phyloP scores from a whole-genome alignment of 1,139 yeast species.

The Taiozyma sp. region DNA sequence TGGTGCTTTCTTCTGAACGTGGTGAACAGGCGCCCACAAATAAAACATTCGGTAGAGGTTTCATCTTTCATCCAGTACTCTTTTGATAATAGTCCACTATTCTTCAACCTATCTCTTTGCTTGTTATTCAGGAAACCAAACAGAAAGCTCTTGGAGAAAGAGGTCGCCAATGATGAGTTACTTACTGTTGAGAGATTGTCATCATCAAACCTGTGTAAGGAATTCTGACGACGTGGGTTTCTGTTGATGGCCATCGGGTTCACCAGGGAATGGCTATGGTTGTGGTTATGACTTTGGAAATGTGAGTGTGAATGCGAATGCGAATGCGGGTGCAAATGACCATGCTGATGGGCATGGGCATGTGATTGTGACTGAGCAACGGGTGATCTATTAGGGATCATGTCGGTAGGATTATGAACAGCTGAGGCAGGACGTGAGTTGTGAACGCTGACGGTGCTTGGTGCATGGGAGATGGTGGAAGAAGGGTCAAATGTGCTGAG shows the following conservation, averaged over 20 bases:
- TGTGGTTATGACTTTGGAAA: background rate
- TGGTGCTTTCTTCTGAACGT: constrained; percentile 89
- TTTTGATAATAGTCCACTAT: constrained; percentile 42
- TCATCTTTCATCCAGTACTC: constrained; percentile 94
- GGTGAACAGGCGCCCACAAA: constrained; percentile 69
- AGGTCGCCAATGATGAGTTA: constrained; percentile 35
- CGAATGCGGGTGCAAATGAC: background rate
- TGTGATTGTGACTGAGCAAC: background rate
- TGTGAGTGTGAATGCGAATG: background rate
- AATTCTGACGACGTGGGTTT: constrained; percentile 2
- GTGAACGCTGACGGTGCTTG: constrained; percentile 17
- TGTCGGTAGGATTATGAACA: constrained; percentile 10
- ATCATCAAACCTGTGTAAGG: constrained; percentile 19
- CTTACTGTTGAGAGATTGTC: constrained; percentile 23
- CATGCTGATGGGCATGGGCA: background rate
- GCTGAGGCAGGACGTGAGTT: constrained; percentile 18
- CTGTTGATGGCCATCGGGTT: constrained; percentile 14
- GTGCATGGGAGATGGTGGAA: constrained; percentile 8
- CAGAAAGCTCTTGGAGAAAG: constrained; percentile 36
- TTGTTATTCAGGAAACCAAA: constrained; percentile 43
- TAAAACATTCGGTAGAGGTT: constrained; percentile 75
- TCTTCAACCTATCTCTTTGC: constrained; percentile 27
- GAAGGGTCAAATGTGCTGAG: constrained; percentile 20
- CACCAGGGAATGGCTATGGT: background rate
- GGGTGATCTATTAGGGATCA: constrained; percentile 13